Base-by-base conservation (phyloP, 2,329 filamentous ascomycete genomes). In the Ramularia endophylla region DNA sequence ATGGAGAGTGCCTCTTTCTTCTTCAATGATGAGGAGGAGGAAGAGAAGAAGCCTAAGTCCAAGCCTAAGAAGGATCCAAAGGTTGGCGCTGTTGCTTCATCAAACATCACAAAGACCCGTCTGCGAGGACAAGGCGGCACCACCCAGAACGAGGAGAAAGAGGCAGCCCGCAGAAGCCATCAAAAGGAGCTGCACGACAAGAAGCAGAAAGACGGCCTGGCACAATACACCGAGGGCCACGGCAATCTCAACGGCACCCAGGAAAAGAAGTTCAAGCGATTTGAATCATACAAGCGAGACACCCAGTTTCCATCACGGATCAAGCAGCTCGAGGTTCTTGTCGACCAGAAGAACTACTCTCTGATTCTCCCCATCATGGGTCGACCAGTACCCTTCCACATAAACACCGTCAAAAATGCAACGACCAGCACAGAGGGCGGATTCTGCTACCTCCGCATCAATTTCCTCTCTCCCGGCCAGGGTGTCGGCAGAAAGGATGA, bases 211-310 rank as follows among this genome's bases (percentile, higher is more conserved):
- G 85, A 95, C 56, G 92, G 92, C 38, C 67, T 95, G 17, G 83
- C 81, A 13, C 78, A 87, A 49, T 98, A 94, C 61, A 80, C 87
- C 30, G 87, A 94, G 58, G 85, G 86, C 1, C 89, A 85, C 0
- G 84, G 81, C 44, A 87, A 83, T 43, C 75, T 90, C 50, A 92
- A 95, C 58, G 92, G 90, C 25, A 81, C 82, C n/a, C 84, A 92
- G 52, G 84, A 94, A 63, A 97, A 97, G 74, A 94, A 90, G 68
- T 97, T 98, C 74, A 97, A 97, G 72, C 86, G 88, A 41, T 98
- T 97, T 60, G 92, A 98, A 65, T 98, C 92, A 0, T 98, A 98
- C 71, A 98, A 97, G 73, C 81, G 90, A 46, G 92, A 97, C 64
- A 95, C 94, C 55, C 90, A 97, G 64, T 80, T 98, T 40, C 92